Base-by-base conservation (phyloP, 768 basidiomycete genomes). In the Lentinula edodes region DNA sequence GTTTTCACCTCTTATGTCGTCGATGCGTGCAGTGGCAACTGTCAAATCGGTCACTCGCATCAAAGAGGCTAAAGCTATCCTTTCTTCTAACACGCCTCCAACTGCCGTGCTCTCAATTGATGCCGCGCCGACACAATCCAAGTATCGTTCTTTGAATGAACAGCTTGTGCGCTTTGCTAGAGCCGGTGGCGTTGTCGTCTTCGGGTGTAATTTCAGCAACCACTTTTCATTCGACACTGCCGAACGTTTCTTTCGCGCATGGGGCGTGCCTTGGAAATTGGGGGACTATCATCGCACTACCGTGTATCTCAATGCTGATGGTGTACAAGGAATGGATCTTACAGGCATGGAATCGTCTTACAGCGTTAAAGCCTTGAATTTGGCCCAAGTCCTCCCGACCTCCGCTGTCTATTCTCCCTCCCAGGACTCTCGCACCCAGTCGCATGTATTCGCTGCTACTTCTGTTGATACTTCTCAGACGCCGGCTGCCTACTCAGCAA, bases 221-320 rank as follows among this genome's bases (percentile, higher is more conserved):
- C 20, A 23, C 32, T 34, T 64, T 34, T 10, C 55, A 20, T 62
- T 43, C 56, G n/a, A 6, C 35, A 32, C 15, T n/a, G 63, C 61
- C 7, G 3, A 23, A 8, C 6, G 34, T 12, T 64, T 66, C 42
- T 65, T 66, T 32, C 35, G 48, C 38, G 39, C 28, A 3, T 69
- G 69, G 69, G 61, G 65, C 8, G 54, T 71, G 13, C 43, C 62
- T 3, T 73, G 72, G 72, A 60, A 60, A 36, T 46, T 50, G 2
- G 72, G 71, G 8, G 61, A 66, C 7, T 72, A 72, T 63, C 60
- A 62, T 45, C 64, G 71, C 39, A 71, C 66, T 8, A 70, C 71
- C 1, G 62, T 67, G 51, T 55, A 57, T 20, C 67, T 67, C 41
- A 70, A 67, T 23, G 16, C 7, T 10, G 28, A 39, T 43, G 20